These are phyloP conservation scores for Ogataea thermomethanolica DNA, from an alignment of 805 yeast species.

Conservation along the genomic window DNA sequence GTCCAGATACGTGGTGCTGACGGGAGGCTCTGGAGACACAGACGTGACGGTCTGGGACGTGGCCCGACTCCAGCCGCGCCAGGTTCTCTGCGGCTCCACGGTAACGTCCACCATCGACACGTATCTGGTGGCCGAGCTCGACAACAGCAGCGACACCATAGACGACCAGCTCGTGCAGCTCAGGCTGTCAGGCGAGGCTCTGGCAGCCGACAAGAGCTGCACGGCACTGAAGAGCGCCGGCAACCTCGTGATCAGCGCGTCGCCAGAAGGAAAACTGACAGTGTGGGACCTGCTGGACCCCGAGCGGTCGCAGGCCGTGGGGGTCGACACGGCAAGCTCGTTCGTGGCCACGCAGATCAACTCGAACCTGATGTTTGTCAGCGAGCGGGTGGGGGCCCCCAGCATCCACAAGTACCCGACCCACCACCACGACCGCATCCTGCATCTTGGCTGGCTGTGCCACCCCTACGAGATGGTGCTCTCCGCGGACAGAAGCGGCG, in stretches of 20 bases:
- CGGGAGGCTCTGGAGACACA: constrained; percentile 62
- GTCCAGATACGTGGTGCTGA: constrained; percentile 49
- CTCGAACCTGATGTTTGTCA: constrained; percentile 38
- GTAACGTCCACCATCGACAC: constrained; percentile 25
- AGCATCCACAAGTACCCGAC: constrained; percentile 4
- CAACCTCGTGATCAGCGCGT: constrained; percentile 15
- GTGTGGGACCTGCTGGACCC: constrained; percentile 38
- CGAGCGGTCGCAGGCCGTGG: constrained; percentile 33
- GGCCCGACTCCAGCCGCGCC: constrained; percentile 53
- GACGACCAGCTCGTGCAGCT: constrained; percentile 23
- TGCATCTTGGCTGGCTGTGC: constrained; percentile 43
- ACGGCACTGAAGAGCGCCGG: constrained; percentile 21
- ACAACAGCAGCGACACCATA: constrained; percentile 19
- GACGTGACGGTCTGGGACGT: constrained; percentile 76
- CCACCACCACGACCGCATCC: constrained; percentile 48
- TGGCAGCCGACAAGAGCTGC: constrained; percentile 24
- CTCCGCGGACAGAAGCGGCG: constrained; percentile 66
- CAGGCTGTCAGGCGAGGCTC: constrained; percentile 7
- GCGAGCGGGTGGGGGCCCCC: constrained; percentile 32
- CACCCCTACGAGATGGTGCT: constrained; percentile 59
- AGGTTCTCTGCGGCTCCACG: constrained; percentile 25
- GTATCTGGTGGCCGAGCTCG: constrained; percentile 25
- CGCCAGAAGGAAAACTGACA: constrained; percentile 24
- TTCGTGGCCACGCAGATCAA: constrained; percentile 35
- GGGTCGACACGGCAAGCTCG: constrained; percentile 14